A percentile compares a stretch with the other conserved stretches of the same genome.
Conservation (phyloP, 139 green algal species). For the Haematococcus lacustris region DNA sequence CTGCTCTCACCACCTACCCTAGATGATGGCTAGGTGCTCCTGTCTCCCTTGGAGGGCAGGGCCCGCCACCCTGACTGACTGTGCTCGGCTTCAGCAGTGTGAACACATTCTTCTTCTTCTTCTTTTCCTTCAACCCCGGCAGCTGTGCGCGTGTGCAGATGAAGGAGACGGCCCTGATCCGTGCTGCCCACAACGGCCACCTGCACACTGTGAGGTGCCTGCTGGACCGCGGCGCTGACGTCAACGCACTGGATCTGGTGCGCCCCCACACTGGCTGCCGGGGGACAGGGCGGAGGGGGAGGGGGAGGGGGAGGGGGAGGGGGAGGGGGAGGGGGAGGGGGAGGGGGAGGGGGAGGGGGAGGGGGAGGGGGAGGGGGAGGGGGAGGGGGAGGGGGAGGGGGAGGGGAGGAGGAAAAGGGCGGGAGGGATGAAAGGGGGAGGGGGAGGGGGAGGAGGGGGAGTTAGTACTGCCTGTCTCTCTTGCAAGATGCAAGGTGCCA, state of each 20-base stretch:
- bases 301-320: too few species aligned
- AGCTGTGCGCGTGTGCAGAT: constrained; percentile 51
- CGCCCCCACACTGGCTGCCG: constrained; percentile 50
- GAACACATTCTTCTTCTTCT: background rate
- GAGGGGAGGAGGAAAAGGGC: too few species aligned
- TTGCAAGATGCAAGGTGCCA: too few species aligned
- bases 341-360: too few species aligned
- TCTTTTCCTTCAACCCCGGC: background rate
- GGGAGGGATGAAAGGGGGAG: too few species aligned
- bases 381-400: too few species aligned
- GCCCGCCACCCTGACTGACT: background rate
- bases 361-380: too few species aligned
- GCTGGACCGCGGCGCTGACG: constrained; percentile 60
- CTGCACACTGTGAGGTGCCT: constrained; percentile 69
- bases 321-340: too few species aligned
- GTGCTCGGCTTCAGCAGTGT: background rate
- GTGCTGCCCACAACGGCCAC: constrained; percentile 87
- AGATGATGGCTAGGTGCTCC: background rate
- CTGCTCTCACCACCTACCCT: background rate
- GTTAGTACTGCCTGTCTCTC: too few species aligned
- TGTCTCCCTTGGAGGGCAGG: background rate
- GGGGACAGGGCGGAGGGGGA: too few species aligned
- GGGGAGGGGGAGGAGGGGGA: too few species aligned
- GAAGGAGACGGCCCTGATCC: constrained; percentile 78
- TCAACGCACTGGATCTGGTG: constrained; percentile 74